Base-by-base conservation (phyloP, 345 rosid genomes). In the Eucalyptus cladocalyx region DNA sequence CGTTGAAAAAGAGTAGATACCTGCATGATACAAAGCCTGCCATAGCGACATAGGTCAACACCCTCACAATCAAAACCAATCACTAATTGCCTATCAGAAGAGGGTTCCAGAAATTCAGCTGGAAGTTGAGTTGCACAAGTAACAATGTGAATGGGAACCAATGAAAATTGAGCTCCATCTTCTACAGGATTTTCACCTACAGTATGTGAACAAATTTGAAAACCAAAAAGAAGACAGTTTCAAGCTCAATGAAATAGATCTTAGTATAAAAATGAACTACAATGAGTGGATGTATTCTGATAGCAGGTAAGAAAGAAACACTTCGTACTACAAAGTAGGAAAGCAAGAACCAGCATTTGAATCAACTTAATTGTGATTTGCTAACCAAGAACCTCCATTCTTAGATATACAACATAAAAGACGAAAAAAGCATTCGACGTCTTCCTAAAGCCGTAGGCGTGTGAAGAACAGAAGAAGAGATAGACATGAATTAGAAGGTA, bases 31-130 rank as follows among this genome's bases (percentile, higher is more conserved):
- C 99, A 97, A 87, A 97, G 99, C 42, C 88, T 91, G 34, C 99
- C 99, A 89, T 92, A 91, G 42, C 99, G 95, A 88, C 98, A 97
- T 12, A 97, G 97, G 92, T 97, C 95, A 89, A 95, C 96, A 69
- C 99, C 99, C 89, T 97, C 99, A 37, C 99, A 97, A 88, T 97
- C 99, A 92, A 97, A 96, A 45, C 99, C 99, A 80, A 97, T 89
- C 87, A 96, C 94, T 91, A 97, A 80, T 42, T 91, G 93, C 87
- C 87, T 93, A 80, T 93, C 94, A 43, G 96, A 92, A 11, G 95
- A 92, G 85, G 99, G 99, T 88, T 95, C 90, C 89, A 97, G 87
- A 93, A 97, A 97, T 42, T 95, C 97, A 92, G 89, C 89, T 8
- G 99, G 99, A 88, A 97, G 99, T 90, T 97, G 96, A 89, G 93